phyloP scores from a whole-genome alignment of 768 basidiomycete species.

The Suillus bovinus region DNA sequence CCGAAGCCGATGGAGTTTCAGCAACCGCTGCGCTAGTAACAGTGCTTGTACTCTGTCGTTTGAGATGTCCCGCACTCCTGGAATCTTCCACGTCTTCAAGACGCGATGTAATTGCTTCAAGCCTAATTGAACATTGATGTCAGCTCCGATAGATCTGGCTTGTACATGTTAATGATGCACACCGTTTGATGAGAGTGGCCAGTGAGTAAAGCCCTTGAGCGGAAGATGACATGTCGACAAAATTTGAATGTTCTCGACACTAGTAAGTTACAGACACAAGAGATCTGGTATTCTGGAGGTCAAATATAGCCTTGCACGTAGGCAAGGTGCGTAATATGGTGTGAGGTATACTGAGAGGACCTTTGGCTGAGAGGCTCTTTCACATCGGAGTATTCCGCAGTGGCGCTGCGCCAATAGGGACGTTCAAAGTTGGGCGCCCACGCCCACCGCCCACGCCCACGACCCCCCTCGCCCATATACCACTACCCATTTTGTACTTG shows the following conservation, averaged over 20 bases:
- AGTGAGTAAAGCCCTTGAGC: constrained; percentile 65
- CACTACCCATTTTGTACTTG: no score
- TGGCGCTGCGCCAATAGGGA: background rate
- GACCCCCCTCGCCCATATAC: no score
- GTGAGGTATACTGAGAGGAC: background rate
- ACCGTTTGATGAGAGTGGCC: constrained; percentile 85
- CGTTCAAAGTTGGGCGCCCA: no score
- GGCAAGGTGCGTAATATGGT: background rate
- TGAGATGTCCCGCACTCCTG: constrained; percentile 21
- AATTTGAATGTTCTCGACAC: background rate
- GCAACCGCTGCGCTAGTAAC: constrained; percentile 26
- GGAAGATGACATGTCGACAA: constrained; percentile 32
- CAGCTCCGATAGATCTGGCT: constrained; percentile 8
- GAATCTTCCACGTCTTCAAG: constrained; percentile 88
- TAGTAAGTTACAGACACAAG: background rate
- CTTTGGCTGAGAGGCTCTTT: no score
- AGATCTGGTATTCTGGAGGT: background rate
- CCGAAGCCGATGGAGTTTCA: constrained; percentile 28
- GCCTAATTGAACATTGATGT: constrained; percentile 41
- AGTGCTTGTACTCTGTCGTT: constrained; percentile 33
- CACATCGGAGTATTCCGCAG: constrained; percentile 26
- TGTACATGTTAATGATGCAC: constrained; percentile 19
- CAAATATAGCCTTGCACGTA: background rate
- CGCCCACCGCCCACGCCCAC: no score
- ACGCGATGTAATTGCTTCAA: constrained; percentile 91